phyloP scores from a whole-genome alignment of 352 stramenopile species.

The Globisporangium lucens region DNA sequence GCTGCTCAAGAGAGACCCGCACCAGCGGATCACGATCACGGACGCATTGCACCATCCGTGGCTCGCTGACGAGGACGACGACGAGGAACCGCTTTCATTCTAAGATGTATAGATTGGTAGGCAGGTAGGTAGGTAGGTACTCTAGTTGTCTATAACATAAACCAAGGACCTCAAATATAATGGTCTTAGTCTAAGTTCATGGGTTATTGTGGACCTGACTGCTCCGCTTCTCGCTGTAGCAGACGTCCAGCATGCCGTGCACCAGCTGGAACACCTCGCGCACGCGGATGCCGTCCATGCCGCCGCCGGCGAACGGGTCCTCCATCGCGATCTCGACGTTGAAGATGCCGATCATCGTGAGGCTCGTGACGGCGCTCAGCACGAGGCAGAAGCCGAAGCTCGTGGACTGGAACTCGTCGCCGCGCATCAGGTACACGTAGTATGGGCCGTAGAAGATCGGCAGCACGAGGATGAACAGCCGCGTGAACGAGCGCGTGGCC shows the following conservation, averaged over 20 bases:
- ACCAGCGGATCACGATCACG: conserved; percentile 47
- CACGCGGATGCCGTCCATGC: conserved; percentile 65
- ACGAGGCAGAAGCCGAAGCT: conserved; percentile 79
- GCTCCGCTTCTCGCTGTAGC: conserved; percentile 22
- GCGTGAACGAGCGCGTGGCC: conserved; percentile 80
- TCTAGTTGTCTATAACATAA: neutral
- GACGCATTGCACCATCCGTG: conserved; percentile 61
- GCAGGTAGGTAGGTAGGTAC: neutral
- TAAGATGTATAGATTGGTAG: conserved; percentile 24
- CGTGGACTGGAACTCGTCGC: conserved; percentile 43
- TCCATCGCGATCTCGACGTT: conserved; percentile 85
- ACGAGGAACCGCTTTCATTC: conserved; percentile 71
- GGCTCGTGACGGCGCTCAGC: conserved; percentile 72
- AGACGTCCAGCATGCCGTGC: conserved; percentile 53
- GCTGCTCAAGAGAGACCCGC: conserved; percentile 49
- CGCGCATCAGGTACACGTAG: conserved; percentile 77
- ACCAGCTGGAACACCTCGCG: conserved; percentile 53
- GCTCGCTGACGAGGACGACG: conserved; percentile 35
- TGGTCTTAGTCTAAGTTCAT: neutral
- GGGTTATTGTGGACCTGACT: neutral
- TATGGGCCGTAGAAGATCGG: conserved; percentile 86
- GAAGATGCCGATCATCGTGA: conserved; percentile 87
- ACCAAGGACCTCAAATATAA: neutral
- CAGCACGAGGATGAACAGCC: conserved; percentile 82
- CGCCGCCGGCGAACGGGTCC: conserved; percentile 69